A percentile compares a stretch with the other conserved stretches of the same genome.
Evolutionary conservation across 768 basidiomycete species (phyloP).

Genomic region (Mycena alexandri): DNA sequence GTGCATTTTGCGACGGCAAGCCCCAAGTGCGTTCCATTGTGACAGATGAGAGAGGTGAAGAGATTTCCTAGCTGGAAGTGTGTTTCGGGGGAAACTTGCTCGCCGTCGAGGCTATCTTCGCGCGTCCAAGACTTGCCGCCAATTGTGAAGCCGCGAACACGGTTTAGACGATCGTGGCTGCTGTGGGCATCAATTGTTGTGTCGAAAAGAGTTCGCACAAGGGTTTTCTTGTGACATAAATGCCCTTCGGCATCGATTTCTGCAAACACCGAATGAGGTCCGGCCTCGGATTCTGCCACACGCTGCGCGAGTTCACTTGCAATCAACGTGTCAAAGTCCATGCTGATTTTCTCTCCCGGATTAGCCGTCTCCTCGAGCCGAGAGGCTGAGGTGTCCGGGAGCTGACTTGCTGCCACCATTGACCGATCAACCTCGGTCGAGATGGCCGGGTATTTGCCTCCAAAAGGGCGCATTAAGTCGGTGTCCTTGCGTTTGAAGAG

Average conservation of each 20-base stretch:
- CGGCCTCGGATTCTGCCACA: no score
- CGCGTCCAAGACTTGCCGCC: slow-evolving; percentile 33
- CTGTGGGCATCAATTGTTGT: slow-evolving; percentile 31
- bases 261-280: neutral
- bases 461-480: slow-evolving; percentile 43
- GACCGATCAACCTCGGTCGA: slow-evolving; percentile 42
- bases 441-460: slow-evolving; percentile 46
- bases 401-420: no score
- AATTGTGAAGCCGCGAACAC: slow-evolving; percentile 37
- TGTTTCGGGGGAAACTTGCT: neutral
- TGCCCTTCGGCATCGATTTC: neutral
- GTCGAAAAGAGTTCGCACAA: slow-evolving; percentile 33
- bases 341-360: no score
- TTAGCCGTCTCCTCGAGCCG: no score
- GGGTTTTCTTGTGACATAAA: slow-evolving; percentile 35
- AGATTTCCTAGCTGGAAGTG: slow-evolving; percentile 14
- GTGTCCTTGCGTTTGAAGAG: slow-evolving; percentile 13
- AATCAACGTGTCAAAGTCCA: no score
- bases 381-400: no score
- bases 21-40: slow-evolving; percentile 5
- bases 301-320: no score
- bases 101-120: slow-evolving; percentile 11
- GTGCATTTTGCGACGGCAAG: slow-evolving; percentile 6
- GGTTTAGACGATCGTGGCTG: slow-evolving; percentile 40
- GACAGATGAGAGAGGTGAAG: slow-evolving; percentile 2